Conservation (phyloP, 1,284 basidiomycete genomes). For the Ceratobasidium sp. region DNA sequence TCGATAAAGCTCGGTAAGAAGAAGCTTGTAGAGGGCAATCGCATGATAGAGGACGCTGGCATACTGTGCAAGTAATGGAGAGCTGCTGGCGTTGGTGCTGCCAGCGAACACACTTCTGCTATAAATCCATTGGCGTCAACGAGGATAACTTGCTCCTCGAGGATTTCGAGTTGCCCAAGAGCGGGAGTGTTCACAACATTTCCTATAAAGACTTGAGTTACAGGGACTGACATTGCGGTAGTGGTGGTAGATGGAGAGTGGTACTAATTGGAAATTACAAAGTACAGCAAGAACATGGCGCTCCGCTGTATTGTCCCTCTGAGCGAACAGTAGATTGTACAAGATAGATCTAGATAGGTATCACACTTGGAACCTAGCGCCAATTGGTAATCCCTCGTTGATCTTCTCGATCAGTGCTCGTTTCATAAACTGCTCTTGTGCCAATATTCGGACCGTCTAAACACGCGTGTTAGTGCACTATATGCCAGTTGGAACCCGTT, state of each 20-base stretch:
- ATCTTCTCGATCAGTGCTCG: slow-evolving; percentile 90
- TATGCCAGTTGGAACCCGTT: not conserved
- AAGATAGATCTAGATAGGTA: slow-evolving; percentile 12
- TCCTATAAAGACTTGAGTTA: slow-evolving; percentile 39
- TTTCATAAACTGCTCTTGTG: slow-evolving; percentile 94
- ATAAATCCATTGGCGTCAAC: slow-evolving; percentile 43
- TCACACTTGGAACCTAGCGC: slow-evolving; percentile 45
- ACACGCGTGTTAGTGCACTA: slow-evolving; percentile 4
- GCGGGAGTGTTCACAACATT: slow-evolving; percentile 41
- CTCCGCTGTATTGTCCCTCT: not conserved
- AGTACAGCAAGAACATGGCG: not conserved
- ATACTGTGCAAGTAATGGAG: slow-evolving; percentile 27
- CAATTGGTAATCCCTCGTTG: slow-evolving; percentile 67
- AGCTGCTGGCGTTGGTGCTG: slow-evolving; percentile 26
- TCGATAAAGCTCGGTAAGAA: slow-evolving; percentile 78
- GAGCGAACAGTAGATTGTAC: slow-evolving; percentile 5
- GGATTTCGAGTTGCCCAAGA: slow-evolving; percentile 46
- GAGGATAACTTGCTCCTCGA: slow-evolving; percentile 35
- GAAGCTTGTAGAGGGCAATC: slow-evolving; percentile 63
- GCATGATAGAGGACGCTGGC: slow-evolving; percentile 36
- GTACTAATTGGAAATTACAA: slow-evolving; percentile 31
- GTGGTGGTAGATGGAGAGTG: slow-evolving; percentile 1
- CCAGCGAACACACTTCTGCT: slow-evolving; percentile 34
- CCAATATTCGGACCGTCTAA: slow-evolving; percentile 83
- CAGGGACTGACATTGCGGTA: slow-evolving; percentile 27